A percentile compares a stretch with the other conserved stretches of the same genome.
phyloP scores from a whole-genome alignment of 2,329 filamentous ascomycete genomes.

The Pyrenochaeta sp. region DNA sequence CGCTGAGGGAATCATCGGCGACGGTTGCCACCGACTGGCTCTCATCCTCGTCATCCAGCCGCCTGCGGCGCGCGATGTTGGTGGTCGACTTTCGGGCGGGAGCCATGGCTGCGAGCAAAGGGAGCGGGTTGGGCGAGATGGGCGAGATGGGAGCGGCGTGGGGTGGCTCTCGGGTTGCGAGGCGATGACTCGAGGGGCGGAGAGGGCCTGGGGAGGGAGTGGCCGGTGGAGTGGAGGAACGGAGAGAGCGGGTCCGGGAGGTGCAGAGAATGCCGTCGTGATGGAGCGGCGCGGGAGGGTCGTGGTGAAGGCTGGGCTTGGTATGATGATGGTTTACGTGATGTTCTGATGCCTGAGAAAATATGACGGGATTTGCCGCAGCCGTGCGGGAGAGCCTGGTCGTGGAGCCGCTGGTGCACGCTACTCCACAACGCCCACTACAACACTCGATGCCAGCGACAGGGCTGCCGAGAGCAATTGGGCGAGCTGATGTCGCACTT shows the following conservation, averaged over 20 bases:
- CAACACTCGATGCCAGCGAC: background rate
- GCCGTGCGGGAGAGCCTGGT: conserved; percentile 24
- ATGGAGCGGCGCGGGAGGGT: conserved; percentile 30
- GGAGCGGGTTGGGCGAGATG: conserved; percentile 14
- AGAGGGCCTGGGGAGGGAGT: conserved; percentile 21
- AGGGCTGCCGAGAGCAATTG: background rate
- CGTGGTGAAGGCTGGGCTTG: conserved; percentile 26
- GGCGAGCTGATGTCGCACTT: background rate
- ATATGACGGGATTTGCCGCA: conserved; percentile 40
- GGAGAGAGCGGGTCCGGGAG: conserved; percentile 20
- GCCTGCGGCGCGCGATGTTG: conserved; percentile 47
- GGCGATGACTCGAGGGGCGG: conserved; percentile 33
- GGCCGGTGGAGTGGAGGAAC: conserved; percentile 20
- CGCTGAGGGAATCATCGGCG: conserved; percentile 69
- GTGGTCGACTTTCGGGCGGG: conserved; percentile 45
- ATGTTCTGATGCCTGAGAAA: conserved; percentile 48
- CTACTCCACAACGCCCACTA: conserved; percentile 18
- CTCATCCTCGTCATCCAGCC: conserved; percentile 50
- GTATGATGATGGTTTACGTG: conserved; percentile 25
- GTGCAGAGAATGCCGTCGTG: conserved; percentile 35
- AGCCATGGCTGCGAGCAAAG: conserved; percentile 41
- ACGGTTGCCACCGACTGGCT: conserved; percentile 54
- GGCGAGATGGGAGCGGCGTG: conserved; percentile 26
- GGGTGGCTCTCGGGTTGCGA: conserved; percentile 28
- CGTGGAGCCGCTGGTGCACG: conserved; percentile 20